A percentile compares a stretch with the other conserved stretches of the same genome.
phyloP scores from a whole-genome alignment of 225 moss, liverwort and hornwort genomes.

The Climacium dendroides region DNA sequence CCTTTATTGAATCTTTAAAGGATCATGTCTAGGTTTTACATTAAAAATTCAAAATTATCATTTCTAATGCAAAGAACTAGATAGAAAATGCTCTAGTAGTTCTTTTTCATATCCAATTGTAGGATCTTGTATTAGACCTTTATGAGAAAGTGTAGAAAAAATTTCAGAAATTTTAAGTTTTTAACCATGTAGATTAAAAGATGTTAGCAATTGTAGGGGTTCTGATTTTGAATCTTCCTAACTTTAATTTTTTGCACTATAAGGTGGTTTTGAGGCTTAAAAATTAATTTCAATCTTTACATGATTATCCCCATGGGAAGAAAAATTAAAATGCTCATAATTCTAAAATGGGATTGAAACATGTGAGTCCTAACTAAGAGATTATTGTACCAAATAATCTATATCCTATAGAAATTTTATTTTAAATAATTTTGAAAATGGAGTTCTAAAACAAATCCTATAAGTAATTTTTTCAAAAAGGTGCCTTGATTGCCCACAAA shows the following conservation, averaged over 20 bases:
- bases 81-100: neutral
- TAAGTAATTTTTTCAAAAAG: fast-evolving
- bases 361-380: fast-evolving
- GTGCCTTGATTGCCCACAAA: neutral
- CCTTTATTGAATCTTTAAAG: neutral
- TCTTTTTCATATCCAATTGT: neutral
- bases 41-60: neutral
- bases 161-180: no score
- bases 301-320: neutral
- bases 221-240: fast-evolving
- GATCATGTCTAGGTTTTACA: neutral
- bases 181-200: neutral
- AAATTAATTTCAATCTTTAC: neutral
- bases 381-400: neutral
- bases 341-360: neutral
- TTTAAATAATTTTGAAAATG: neutral
- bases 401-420: fast-evolving
- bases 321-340: neutral
- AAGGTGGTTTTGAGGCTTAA: neutral
- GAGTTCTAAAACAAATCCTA: fast-evolving
- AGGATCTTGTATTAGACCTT: neutral
- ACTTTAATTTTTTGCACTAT: neutral
- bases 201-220: neutral
- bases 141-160: no score
- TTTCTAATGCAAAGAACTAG: neutral